phyloP scores from a whole-genome alignment of 2,329 filamentous ascomycete genomes.

The Hysterium pulicare region DNA sequence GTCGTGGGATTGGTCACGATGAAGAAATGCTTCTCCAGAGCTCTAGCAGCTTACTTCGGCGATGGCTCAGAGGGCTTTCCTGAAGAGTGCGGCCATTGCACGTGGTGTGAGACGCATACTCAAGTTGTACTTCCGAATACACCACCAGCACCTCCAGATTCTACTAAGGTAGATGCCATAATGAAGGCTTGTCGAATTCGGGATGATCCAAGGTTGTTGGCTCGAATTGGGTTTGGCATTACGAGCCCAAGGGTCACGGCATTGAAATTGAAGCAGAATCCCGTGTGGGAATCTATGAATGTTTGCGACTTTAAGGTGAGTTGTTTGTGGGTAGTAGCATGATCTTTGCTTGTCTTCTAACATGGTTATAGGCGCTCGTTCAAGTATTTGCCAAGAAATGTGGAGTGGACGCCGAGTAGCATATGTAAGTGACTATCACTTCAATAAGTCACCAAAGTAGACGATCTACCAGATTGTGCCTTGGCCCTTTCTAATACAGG shows the following conservation, averaged over 20 bases:
- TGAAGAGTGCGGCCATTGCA: constrained; percentile 55
- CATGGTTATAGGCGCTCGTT: not conserved
- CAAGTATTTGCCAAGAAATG: not conserved
- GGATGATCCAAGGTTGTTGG: constrained; percentile 59
- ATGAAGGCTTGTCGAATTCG: constrained; percentile 45
- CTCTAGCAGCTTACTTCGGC: constrained; percentile 57
- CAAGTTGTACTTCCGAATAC: constrained; percentile 38
- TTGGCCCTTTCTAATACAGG: no score
- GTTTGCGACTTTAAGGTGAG: constrained; percentile 51
- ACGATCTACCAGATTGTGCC: no score
- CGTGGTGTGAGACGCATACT: constrained; percentile 41
- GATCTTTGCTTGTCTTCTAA: not conserved
- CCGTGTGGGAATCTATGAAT: constrained; percentile 53
- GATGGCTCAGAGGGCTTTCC: constrained; percentile 47
- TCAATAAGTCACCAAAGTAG: no score
- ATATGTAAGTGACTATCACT: no score
- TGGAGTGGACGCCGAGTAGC: no score
- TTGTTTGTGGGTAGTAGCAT: not conserved
- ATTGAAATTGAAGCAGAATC: constrained; percentile 46
- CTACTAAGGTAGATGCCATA: constrained; percentile 41
- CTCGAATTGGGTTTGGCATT: constrained; percentile 61
- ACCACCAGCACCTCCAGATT: constrained; percentile 40
- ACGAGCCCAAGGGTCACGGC: constrained; percentile 53
- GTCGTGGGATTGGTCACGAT: constrained; percentile 55
- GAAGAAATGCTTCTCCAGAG: constrained; percentile 49